These are phyloP conservation scores for Trapa incisa DNA, from an alignment of 345 rosid genomes.

Conservation along the genomic window DNA sequence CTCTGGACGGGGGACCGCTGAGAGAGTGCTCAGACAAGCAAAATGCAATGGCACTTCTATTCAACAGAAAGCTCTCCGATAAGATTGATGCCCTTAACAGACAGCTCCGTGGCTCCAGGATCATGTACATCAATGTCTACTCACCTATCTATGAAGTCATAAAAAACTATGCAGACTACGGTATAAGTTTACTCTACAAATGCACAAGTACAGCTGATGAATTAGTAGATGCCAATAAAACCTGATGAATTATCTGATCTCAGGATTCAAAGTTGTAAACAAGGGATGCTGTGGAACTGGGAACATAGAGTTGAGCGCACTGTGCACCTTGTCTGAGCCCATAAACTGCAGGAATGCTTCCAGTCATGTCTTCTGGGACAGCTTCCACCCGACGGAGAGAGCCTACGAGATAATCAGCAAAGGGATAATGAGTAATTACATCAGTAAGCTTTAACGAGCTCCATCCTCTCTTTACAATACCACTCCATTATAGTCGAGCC, in stretches of 20 bases:
- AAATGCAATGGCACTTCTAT: slow-evolving; percentile 42
- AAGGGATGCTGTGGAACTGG: slow-evolving; percentile 80
- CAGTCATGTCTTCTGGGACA: slow-evolving; percentile 59
- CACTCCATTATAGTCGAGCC: neutral
- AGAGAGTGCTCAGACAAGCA: slow-evolving; percentile 33
- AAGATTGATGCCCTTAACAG: slow-evolving; percentile 17
- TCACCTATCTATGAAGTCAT: slow-evolving; percentile 20
- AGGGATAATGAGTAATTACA: neutral
- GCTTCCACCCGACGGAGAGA: slow-evolving; percentile 62
- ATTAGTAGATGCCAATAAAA: no score
- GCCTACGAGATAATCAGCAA: slow-evolving; percentile 25
- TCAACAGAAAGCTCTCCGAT: slow-evolving; percentile 43
- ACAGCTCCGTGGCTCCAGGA: slow-evolving; percentile 15
- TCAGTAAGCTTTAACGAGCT: neutral
- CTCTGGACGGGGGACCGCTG: slow-evolving; percentile 38
- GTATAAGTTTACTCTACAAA: slow-evolving; percentile 14
- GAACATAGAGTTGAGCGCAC: slow-evolving; percentile 33
- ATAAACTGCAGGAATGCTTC: slow-evolving; percentile 31
- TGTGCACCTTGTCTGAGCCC: slow-evolving; percentile 28
- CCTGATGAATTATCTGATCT: neutral
- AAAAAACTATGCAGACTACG: slow-evolving; percentile 21
- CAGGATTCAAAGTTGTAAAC: slow-evolving; percentile 44
- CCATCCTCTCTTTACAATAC: neutral
- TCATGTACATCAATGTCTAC: slow-evolving; percentile 33
- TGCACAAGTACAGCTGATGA: no score